A percentile compares a stretch with the other conserved stretches of the same genome.
These are phyloP conservation scores for Neurospora sp. DNA, from an alignment of 495 filamentous ascomycete genomes.

Conservation along the genomic window DNA sequence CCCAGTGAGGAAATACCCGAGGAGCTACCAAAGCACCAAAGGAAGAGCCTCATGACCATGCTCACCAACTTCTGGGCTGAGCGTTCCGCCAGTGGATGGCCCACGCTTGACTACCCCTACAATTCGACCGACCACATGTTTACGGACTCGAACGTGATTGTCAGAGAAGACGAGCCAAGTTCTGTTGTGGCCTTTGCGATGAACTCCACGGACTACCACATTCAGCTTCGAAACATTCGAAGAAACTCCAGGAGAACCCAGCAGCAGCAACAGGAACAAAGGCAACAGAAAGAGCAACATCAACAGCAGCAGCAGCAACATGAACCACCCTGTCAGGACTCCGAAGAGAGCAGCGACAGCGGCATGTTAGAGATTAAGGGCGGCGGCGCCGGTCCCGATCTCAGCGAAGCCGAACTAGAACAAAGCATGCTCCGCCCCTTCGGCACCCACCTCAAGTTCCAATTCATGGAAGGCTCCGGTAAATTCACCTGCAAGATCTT, in stretches of 20 bases:
- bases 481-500: conserved; percentile 97
- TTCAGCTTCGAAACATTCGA: conserved; percentile 66
- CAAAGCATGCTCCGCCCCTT: conserved; percentile 68
- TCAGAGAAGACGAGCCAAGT: conserved; percentile 94
- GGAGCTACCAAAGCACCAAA: conserved; percentile 83
- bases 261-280: neutral
- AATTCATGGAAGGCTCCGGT: conserved; percentile 82
- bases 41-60: conserved; percentile 86
- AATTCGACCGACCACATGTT: conserved; percentile 87
- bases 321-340: conserved; percentile 7
- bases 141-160: conserved; percentile 94
- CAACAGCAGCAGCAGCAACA: conserved; percentile 29
- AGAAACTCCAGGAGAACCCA: neutral
- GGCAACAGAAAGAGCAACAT: conserved; percentile 5
- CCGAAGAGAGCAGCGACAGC: conserved; percentile 24
- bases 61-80: conserved; percentile 98
- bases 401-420: conserved; percentile 52
- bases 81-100: conserved; percentile 91
- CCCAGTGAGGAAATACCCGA: conserved; percentile 53
- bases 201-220: conserved; percentile 72
- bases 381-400: conserved; percentile 14
- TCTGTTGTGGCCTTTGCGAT: conserved; percentile 91
- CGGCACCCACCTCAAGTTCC: conserved; percentile 87
- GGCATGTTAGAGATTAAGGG: conserved; percentile 15
- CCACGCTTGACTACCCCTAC: conserved; percentile 86